phyloP scores from a whole-genome alignment of 2,329 filamentous ascomycete species.

The Fusarium duplospermum region DNA sequence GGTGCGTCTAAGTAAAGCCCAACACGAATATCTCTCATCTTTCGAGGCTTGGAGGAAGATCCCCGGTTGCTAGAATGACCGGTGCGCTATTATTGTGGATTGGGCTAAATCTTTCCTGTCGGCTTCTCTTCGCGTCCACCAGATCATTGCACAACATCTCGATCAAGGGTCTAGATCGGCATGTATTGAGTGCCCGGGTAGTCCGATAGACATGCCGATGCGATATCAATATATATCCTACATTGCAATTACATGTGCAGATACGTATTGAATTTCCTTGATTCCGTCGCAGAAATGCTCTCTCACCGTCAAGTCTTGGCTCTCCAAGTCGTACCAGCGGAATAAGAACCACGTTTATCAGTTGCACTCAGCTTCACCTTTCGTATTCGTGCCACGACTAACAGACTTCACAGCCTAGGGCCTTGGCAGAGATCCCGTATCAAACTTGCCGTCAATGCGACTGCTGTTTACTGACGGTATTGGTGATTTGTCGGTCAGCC shows the following conservation, averaged over 20 bases:
- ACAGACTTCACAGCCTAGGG: background rate
- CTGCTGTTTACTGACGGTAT: background rate
- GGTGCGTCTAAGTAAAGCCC: background rate
- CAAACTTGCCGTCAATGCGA: background rate
- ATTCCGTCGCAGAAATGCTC: background rate
- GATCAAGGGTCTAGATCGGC: conserved; percentile 7
- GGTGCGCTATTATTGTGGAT: background rate
- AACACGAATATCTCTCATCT: conserved; percentile 6
- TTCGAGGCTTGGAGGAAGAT: background rate
- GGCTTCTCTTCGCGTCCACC: conserved; percentile 12
- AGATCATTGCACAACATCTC: background rate
- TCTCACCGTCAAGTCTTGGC: background rate
- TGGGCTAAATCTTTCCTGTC: background rate
- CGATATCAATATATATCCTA: conserved; percentile 21
- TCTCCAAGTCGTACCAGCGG: background rate
- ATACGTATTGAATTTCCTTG: conserved; percentile 12
- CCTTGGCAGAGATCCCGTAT: background rate
- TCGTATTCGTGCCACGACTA: background rate
- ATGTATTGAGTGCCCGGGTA: conserved; percentile 19
- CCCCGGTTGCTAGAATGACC: conserved; percentile 11
- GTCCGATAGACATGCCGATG: background rate
- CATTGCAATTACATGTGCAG: conserved; percentile 30
- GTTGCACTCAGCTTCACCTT: background rate
- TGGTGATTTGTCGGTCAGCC: background rate
- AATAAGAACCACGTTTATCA: conserved; percentile 14